These are phyloP conservation scores for Helichrysum umbraculigerum DNA, from an alignment of 129 eudicot species.

Conservation along the genomic window DNA sequence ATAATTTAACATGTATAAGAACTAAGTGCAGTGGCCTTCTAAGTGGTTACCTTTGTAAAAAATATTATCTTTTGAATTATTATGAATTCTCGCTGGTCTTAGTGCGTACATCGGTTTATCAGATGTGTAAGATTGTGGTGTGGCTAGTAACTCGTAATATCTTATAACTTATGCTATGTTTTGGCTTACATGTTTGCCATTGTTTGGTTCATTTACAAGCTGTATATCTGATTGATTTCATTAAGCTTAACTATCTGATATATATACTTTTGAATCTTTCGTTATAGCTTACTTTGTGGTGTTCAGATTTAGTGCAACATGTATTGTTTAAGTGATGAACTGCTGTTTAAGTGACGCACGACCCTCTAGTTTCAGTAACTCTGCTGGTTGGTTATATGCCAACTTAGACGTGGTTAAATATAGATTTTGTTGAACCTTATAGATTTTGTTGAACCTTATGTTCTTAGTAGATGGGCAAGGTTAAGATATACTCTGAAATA, in stretches of 20 bases:
- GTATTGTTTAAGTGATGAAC: neutral
- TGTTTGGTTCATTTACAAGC: neutral
- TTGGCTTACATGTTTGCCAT: neutral
- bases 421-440: neutral
- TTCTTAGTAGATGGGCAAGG: neutral
- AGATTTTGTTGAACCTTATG: neutral
- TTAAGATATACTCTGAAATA: neutral
- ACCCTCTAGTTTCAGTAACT: neutral
- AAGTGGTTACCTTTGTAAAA: constrained; percentile 43
- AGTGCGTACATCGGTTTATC: constrained; percentile 16
- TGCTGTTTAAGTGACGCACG: neutral
- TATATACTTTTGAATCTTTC: no score
- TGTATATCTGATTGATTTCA: neutral
- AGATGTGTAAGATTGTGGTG: constrained; percentile 22
- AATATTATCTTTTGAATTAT: constrained; percentile 27
- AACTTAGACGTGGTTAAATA: neutral
- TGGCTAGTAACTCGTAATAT: constrained; percentile 10
- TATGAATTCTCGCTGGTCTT: constrained; percentile 27
- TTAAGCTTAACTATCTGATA: neutral
- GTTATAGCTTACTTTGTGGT: neutral
- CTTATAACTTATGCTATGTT: neutral
- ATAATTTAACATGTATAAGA: constrained; percentile 41
- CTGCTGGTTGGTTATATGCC: neutral
- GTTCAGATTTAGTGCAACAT: neutral
- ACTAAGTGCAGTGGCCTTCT: constrained; percentile 44